Evolutionary conservation across 139 green algal genomes (phyloP), one percentile per base, ranked within the genome.

Genomic region (Auxenochlorella protothecoides): DNA sequence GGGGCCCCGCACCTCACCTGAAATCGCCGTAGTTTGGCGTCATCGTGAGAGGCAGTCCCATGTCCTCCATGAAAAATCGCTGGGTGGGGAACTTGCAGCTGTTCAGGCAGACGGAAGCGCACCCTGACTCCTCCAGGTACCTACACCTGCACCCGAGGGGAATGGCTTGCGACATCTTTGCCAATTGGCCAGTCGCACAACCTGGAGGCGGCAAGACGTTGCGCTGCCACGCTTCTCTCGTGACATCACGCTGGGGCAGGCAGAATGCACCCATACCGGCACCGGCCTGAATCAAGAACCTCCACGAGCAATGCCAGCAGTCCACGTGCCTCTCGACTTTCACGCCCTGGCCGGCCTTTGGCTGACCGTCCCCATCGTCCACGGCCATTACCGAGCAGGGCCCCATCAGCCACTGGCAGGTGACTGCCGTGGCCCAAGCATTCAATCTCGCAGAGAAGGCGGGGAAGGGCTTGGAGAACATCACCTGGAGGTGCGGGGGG

Each of bases 401-500:
- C 3, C 92, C 92, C 92, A 97, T 96, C 4, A 97, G 80, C 92
- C 92, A 97, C 72, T 96, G 86, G 72, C 90, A 96, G 0, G 88
- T 91, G 10, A 91, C 55, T 27, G 80, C 82, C 2, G 91, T 96
- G 0, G 89, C 88, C 57, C 77, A 86, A 0, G 92, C 92, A 78
- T 96, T 96, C 44, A 97, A 53, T 61, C 72, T 68, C 67, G 70
- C 77, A 8, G 85, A 85, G 5, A 90, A 71, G 44, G 65, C 72
- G 3, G 86, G 86, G 4, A 91, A 70, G 7, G 85, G 85, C 27
- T 54, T 53, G 6, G 82, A 71, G 52, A 92, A 89, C 70, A 86
- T 78, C 5, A 72, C 74, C 81, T 85, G 78, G 68, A 64, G 3
- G 15, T 14, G 61, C 27, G 27, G 27, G 27, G 27, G 27, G 27